Base-by-base conservation (phyloP, 805 yeast genomes). In the Candida andamanensis region DNA sequence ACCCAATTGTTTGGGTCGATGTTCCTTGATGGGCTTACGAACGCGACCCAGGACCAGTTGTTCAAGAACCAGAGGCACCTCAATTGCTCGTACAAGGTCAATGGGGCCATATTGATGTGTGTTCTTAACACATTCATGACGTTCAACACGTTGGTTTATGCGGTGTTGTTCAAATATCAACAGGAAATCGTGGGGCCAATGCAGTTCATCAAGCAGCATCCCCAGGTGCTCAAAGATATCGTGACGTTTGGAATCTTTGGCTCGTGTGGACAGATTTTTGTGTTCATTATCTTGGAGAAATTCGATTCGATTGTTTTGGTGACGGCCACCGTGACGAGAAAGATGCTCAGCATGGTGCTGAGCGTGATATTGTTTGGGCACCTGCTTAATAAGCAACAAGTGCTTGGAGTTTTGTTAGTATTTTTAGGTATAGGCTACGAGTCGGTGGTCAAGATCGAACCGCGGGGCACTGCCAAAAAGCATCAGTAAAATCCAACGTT, bases 251-350 rank as follows among this genome's bases (percentile, higher is more conserved):
- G 89, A 0, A 33, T 78, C 1, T 79, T 85, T 51, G 98, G 97
- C 2, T 80, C 97, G 0, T 48, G 86, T 17, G 99, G 99, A 11
- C 97, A 92, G 57, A 74, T 89, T n/a, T 92, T 94, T 59, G 85
- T 92, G 26, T 92, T 89, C 52, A 58, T 78, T 32, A 86, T 95
- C 2, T 61, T 92, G 28, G 92, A 85, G 45, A 70, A 75, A 36
- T 92, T 85, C 52, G 95, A 90, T 29, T 85, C 96, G 2, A 63
- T 92, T 38, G 74, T 84, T 0, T 65, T 92, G 33, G 87, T 90
- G 17, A 90, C 95, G 24, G 90, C 94, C 12, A 92, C 97, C 0
- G 97, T 92, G 7, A 90, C 98, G 1, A 72, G 99, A 46, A 92
- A 92, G 51, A 90, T 92, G 96, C 65, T 87, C 29, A 86, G 97